A percentile compares a stretch with the other conserved stretches of the same genome.
Conservation (phyloP, 257 asterid genomes). For the Nicotiana otophora region DNA sequence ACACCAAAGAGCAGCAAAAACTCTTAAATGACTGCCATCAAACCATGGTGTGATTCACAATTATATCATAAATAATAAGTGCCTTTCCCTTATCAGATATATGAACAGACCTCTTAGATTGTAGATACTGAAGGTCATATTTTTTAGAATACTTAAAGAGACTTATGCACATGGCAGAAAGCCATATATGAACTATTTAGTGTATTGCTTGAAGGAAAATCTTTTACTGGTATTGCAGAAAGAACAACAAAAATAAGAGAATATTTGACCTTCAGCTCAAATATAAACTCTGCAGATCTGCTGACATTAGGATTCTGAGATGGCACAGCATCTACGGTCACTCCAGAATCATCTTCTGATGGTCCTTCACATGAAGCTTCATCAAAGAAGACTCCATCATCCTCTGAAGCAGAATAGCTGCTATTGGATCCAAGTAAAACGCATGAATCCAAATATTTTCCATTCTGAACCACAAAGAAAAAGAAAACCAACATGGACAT, state of each 20-base stretch:
- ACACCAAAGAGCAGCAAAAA: not conserved
- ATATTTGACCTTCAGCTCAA: conserved; percentile 72
- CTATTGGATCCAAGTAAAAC: conserved; percentile 80
- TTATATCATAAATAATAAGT: not conserved
- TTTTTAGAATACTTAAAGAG: not conserved
- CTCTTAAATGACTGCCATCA: not conserved
- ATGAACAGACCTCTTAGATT: not conserved
- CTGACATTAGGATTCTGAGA: conserved; percentile 37
- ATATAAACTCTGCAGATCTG: conserved; percentile 52
- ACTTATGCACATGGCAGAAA: not conserved
- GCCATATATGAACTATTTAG: not conserved
- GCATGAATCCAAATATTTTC: conserved; percentile 75
- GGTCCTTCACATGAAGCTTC: conserved; percentile 38
- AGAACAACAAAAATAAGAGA: not conserved
- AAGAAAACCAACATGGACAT: conserved; percentile 4
- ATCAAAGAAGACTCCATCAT: conserved; percentile 63
- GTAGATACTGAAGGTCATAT: not conserved
- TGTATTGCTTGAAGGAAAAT: not conserved
- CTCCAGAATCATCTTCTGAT: conserved; percentile 34
- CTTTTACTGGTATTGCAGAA: not conserved
- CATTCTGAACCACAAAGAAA: conserved; percentile 49
- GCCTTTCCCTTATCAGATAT: not conserved
- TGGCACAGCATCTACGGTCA: conserved; percentile 23
- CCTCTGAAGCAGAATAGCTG: conserved; percentile 74
- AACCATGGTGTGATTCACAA: not conserved